Percentiles rank a stretch among this genome's conserved stretches.
Evolutionary conservation across 2,329 filamentous ascomycete species (phyloP).

Genomic region (Fusarium mangiferae): DNA sequence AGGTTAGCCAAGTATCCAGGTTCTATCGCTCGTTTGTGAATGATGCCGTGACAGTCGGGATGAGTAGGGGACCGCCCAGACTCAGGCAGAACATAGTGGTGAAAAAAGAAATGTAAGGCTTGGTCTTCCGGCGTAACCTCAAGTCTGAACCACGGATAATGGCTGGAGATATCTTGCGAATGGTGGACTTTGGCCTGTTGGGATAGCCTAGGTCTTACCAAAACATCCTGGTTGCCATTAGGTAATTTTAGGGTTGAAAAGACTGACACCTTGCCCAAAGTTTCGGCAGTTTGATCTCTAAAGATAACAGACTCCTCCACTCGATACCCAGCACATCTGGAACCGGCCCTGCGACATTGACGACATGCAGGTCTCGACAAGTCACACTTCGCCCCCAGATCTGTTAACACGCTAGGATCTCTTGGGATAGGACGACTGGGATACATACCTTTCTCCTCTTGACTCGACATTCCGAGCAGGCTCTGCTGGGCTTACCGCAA

Average conservation of each 20-base stretch:
- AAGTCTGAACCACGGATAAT: neutral
- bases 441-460: neutral
- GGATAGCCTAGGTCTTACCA: neutral
- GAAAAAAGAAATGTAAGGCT: neutral
- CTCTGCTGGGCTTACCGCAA: neutral
- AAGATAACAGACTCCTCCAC: neutral
- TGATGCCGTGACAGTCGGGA: neutral
- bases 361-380: neutral
- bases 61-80: neutral
- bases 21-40: neutral
- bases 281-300: neutral
- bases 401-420: neutral
- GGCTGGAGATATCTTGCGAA: neutral
- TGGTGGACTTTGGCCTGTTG: neutral
- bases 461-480: neutral
- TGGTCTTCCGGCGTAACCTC: neutral
- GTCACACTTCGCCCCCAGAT: neutral
- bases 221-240: neutral
- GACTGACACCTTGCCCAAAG: neutral
- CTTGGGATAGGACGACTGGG: accelerated
- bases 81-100: neutral
- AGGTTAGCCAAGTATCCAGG: neutral
- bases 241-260: no score
- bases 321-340: neutral
- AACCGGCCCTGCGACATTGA: neutral